Conservation (phyloP, 1,284 basidiomycete species). For the Apiotrichum brassicae region DNA sequence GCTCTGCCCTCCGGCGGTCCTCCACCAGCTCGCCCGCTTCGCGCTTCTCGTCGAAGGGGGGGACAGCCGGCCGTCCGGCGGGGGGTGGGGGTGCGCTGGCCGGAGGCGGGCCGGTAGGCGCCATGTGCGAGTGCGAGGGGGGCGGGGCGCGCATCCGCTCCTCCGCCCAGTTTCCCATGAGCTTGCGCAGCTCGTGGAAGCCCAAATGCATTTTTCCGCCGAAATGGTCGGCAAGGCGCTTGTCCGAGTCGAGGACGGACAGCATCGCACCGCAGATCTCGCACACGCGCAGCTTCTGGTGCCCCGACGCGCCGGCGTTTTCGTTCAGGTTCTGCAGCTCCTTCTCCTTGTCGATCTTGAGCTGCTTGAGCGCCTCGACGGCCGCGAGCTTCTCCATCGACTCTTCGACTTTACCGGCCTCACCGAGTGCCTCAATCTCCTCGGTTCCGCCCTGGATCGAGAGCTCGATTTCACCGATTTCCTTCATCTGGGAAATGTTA, state of each 20-base stretch:
- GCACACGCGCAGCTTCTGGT: slow-evolving; percentile 98
- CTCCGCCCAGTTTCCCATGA: slow-evolving; percentile 80
- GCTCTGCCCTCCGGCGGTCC: slow-evolving; percentile 42
- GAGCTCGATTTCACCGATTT: slow-evolving; percentile 98
- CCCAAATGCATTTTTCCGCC: slow-evolving; percentile 99
- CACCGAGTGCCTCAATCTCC: slow-evolving; percentile 93
- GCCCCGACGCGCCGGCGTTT: slow-evolving; percentile 95
- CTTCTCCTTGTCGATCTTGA: slow-evolving; percentile 95
- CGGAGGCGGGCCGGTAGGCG: slow-evolving; percentile 8
- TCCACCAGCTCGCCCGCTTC: slow-evolving; percentile 19
- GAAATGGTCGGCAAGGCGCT: slow-evolving; percentile 98
- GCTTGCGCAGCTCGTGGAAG: slow-evolving; percentile 93
- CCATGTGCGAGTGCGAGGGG: slow-evolving; percentile 33
- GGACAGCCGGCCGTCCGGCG: slow-evolving; percentile 18
- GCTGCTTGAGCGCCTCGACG: slow-evolving; percentile 92
- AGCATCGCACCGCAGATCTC: slow-evolving; percentile 99
- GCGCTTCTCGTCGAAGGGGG: slow-evolving; percentile 9
- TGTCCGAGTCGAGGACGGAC: slow-evolving; percentile 94
- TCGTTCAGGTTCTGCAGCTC: slow-evolving; percentile 95
- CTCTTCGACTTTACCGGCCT: slow-evolving; percentile 96
- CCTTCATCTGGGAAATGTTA: slow-evolving; percentile 67
- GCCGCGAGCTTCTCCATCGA: slow-evolving; percentile 96
- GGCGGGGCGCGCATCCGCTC: slow-evolving; percentile 66
- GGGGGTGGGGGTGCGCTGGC: slow-evolving; percentile 13
- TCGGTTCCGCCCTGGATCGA: slow-evolving; percentile 97